These are phyloP conservation scores for Phialophora verrucosa DNA, from an alignment of 2,329 filamentous ascomycete genomes.

Conservation along the genomic window DNA sequence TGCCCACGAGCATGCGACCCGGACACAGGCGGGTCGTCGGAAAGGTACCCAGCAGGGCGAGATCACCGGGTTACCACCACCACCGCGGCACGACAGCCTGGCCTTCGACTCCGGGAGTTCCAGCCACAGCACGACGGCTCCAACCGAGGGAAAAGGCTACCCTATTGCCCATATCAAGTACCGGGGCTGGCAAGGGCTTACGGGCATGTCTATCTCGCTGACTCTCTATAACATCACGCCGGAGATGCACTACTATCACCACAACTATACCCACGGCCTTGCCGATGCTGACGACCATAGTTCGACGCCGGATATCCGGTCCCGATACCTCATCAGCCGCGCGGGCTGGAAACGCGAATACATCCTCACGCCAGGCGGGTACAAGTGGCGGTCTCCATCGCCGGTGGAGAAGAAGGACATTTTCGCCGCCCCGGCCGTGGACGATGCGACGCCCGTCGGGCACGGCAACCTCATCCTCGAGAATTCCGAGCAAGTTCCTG, in stretches of 20 bases:
- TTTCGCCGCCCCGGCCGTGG: constrained; percentile 19
- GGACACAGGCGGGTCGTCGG: neutral
- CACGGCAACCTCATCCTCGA: constrained; percentile 30
- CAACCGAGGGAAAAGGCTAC: constrained; percentile 15
- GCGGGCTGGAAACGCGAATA: constrained; percentile 23
- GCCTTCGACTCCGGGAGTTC: neutral
- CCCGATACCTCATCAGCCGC: constrained; percentile 19
- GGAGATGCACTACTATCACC: constrained; percentile 25
- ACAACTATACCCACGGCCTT: constrained; percentile 8
- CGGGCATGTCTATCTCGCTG: constrained; percentile 21
- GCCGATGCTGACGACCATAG: neutral
- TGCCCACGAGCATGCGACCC: neutral
- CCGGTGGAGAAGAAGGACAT: constrained; percentile 7
- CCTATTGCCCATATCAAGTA: constrained; percentile 30
- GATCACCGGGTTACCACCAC: constrained; percentile 5
- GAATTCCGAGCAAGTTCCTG: constrained; percentile 10
- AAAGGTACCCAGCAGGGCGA: neutral
- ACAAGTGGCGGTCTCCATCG: constrained; percentile 20
- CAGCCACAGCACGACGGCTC: neutral
- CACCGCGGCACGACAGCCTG: constrained; percentile 11
- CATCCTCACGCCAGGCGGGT: constrained; percentile 7
- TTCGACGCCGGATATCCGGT: neutral
- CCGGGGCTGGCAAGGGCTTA: constrained; percentile 28
- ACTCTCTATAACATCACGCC: constrained; percentile 30
- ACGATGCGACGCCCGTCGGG: constrained; percentile 22